Base-by-base conservation (phyloP, 179 eudicot genomes). In the Actinidia chinensis region DNA sequence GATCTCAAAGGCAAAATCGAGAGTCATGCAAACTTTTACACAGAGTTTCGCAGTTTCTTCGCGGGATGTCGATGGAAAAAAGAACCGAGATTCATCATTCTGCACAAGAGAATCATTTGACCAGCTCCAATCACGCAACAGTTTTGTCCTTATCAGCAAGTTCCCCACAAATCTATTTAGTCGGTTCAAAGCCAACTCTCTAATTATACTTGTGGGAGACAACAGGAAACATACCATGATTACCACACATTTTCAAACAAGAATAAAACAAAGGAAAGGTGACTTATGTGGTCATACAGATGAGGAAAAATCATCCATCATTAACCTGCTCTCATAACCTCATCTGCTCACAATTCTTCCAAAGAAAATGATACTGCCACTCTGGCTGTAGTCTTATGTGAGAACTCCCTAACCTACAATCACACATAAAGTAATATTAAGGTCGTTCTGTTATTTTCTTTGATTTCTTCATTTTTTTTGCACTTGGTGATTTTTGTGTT, bases 241-340 rank as follows among this genome's bases (percentile, higher is more conserved):
- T 4, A 44, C 4, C 18, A 12, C 22, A 2, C 46, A 47, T n/a
- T 14, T 8, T 9, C 40, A 63, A 43, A 44, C 51, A 42, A 79
- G 1, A 71, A 46, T 40, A 10, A 36, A 42, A 76, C 20, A 14
- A 65, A 64, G 63, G 20, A 18, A 52, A 64, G 59, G 23, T 12
- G 8, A 58, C 8, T 46, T 40, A 11, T 69, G 50, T 13, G 54
- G 71, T 23, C 89, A 83, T 90, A 94, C 98, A 94, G 80, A 82
- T 94, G 86, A 51, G 98, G 98, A 94, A 96, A 97, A 97, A 94
- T 89, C 98, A n/a, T n/a, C n/a, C n/a, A n/a, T n/a, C 98, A 73
- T 93, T 97, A 81, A 55, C 98, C 98, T 79, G 84, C 94, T 79
- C 98, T 91, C 97, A 93, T 94, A 87, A 94, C 92, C 86, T 82